A percentile compares a stretch with the other conserved stretches of the same genome.
Evolutionary conservation across 768 basidiomycete species (phyloP).

Genomic region (Krasilnikovozyma curviuscula): DNA sequence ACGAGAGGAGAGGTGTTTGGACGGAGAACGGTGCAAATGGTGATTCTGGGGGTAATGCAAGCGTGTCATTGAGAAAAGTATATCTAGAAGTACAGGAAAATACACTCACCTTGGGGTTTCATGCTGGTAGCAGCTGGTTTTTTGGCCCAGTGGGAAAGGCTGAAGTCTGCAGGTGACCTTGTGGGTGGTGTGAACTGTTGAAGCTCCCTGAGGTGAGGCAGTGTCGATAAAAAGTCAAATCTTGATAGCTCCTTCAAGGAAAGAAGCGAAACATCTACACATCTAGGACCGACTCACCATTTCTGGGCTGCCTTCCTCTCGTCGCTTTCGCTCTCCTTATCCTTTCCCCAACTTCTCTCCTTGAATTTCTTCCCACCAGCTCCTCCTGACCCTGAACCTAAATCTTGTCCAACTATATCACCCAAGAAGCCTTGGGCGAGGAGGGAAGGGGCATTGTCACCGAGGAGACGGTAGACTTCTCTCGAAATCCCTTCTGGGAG

Average conservation of each 20-base stretch:
- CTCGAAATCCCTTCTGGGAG: conserved; percentile 61
- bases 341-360: no score
- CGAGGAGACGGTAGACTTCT: conserved; percentile 84
- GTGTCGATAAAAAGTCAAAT: no score
- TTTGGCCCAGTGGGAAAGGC: conserved; percentile 69
- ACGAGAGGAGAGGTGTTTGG: neutral
- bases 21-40: neutral
- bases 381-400: conserved; percentile 12
- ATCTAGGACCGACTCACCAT: conserved; percentile 36
- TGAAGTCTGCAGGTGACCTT: conserved; percentile 32
- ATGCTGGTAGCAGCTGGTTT: conserved; percentile 13
- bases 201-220: conserved; percentile 72
- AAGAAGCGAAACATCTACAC: neutral
- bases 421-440: conserved; percentile 33
- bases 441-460: conserved; percentile 73
- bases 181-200: conserved; percentile 49
- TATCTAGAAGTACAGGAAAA: neutral
- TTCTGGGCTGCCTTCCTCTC: no score
- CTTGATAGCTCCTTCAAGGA: no score
- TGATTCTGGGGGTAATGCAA: neutral
- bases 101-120: neutral
- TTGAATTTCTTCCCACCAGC: conserved; percentile 33
- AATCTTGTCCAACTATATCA: conserved; percentile 28
- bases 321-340: neutral
- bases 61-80: neutral